These are phyloP conservation scores for Pelargonium australe DNA, from an alignment of 441 rosid genomes.

Conservation along the genomic window DNA sequence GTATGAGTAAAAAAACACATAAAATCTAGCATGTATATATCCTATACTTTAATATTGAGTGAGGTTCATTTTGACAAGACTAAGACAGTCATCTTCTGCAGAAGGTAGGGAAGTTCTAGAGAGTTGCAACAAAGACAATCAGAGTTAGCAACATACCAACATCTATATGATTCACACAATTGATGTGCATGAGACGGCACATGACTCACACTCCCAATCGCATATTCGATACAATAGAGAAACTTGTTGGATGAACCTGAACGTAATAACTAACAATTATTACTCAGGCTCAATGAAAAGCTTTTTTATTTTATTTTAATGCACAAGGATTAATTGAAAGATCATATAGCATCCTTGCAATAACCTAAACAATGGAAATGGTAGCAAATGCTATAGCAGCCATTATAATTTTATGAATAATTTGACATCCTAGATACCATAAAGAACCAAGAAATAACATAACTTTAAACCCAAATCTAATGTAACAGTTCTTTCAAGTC, in stretches of 20 bases:
- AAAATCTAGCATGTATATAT: neutral
- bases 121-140: neutral
- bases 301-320: neutral
- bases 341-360: slow-evolving; percentile 4
- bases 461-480: neutral
- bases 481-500: neutral
- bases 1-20: neutral
- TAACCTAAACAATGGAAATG: neutral
- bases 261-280: neutral
- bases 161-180: neutral
- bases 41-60: neutral
- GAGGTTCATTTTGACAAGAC: neutral
- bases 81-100: neutral
- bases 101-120: neutral
- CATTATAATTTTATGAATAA: neutral
- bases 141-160: neutral
- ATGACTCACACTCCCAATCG: neutral
- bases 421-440: neutral
- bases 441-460: neutral
- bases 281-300: neutral
- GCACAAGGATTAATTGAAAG: neutral
- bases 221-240: neutral
- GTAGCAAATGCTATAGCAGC: neutral
- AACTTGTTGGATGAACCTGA: neutral
- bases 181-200: neutral